Percentiles rank a stretch among this genome's conserved stretches.
Conservation (phyloP, 345 rosid species). For the Gossypium thurberi region DNA sequence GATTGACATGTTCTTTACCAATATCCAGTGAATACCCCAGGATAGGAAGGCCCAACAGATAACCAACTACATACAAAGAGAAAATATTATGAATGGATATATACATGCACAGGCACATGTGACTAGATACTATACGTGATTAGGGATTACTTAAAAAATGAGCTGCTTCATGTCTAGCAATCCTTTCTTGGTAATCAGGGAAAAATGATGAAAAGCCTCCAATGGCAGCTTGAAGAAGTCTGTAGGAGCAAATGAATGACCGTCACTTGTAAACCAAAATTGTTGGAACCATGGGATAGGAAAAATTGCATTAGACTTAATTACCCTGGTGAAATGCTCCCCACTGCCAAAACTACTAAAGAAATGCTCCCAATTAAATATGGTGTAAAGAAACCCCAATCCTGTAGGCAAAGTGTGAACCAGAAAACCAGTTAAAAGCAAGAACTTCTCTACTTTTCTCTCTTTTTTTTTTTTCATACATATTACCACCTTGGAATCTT, state of each 20-base stretch:
- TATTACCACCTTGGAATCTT: neutral
- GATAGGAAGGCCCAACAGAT: conserved; percentile 84
- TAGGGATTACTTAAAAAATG: conserved; percentile 66
- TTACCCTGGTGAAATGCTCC: conserved; percentile 87
- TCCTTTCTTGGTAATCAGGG: conserved; percentile 85
- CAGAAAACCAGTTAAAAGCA: neutral
- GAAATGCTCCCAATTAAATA: conserved; percentile 93
- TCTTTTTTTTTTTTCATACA: neutral
- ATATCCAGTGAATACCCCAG: conserved; percentile 82
- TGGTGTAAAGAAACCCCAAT: conserved; percentile 96
- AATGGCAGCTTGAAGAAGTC: conserved; percentile 90
- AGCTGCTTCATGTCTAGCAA: conserved; percentile 84
- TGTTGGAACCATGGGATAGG: neutral
- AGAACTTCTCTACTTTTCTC: neutral
- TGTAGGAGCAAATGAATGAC: conserved; percentile 17
- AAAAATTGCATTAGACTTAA: conserved; percentile 16
- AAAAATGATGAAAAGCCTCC: conserved; percentile 68
- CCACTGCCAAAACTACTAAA: conserved; percentile 68
- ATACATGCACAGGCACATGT: neutral
- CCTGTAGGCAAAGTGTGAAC: conserved; percentile 33
- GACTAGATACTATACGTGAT: neutral
- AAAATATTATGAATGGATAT: neutral
- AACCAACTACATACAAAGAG: conserved; percentile 47
- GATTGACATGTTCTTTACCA: conserved; percentile 92
- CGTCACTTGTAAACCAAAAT: neutral